Conservation (phyloP, 805 yeast species). For the Candida pini region DNA sequence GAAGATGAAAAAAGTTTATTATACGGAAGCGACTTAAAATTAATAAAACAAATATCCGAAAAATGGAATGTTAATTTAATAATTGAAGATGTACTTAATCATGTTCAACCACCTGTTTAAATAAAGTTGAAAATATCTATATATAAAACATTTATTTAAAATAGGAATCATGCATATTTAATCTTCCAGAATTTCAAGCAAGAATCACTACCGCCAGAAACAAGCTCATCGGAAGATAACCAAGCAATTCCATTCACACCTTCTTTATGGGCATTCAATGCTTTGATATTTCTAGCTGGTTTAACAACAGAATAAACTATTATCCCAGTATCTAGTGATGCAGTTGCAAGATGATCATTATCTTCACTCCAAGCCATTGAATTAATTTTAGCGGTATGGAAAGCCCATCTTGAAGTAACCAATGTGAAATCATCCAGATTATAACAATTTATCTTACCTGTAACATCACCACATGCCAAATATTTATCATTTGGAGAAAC, state of each 20-base stretch:
- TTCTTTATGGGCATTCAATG: slow-evolving; percentile 77
- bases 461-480: slow-evolving; percentile 79
- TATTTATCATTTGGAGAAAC: slow-evolving; percentile 65
- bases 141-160: neutral
- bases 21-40: slow-evolving; percentile 49
- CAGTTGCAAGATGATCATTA: slow-evolving; percentile 68
- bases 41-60: slow-evolving; percentile 36
- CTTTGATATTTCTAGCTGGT: slow-evolving; percentile 73
- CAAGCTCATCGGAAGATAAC: slow-evolving; percentile 45
- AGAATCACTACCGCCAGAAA: slow-evolving; percentile 78
- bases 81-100: slow-evolving; percentile 44
- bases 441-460: slow-evolving; percentile 82
- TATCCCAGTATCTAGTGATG: slow-evolving; percentile 78
- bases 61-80: slow-evolving; percentile 44
- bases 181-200: slow-evolving; percentile 70
- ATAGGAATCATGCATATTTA: slow-evolving; percentile 5
- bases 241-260: slow-evolving; percentile 78
- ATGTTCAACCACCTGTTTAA: slow-evolving; percentile 48
- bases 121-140: neutral
- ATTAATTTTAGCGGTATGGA: slow-evolving; percentile 80
- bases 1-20: slow-evolving; percentile 45
- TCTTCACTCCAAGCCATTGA: slow-evolving; percentile 76
- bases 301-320: slow-evolving; percentile 72
- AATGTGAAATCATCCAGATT: slow-evolving; percentile 46
- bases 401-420: slow-evolving; percentile 89